phyloP scores from a whole-genome alignment of 495 filamentous ascomycete genomes.

The Parmelia sp. region DNA sequence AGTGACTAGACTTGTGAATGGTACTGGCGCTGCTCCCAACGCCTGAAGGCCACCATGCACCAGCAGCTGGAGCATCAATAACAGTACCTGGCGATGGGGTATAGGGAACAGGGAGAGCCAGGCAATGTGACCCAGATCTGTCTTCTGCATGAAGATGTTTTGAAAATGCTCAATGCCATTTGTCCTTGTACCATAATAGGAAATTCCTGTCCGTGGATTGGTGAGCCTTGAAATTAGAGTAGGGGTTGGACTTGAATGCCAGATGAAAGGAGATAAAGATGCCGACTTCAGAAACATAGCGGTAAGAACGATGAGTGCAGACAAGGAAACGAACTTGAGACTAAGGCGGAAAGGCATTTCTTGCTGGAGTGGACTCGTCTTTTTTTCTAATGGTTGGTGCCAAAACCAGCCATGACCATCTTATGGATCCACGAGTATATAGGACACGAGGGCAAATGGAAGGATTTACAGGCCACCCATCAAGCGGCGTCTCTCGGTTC shows the following conservation, averaged over 20 bases:
- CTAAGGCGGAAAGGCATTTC: neutral
- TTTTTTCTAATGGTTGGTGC: neutral
- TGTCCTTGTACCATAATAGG: too few species aligned
- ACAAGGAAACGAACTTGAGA: neutral
- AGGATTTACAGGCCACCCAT: neutral
- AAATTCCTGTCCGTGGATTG: too few species aligned
- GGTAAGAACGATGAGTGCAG: neutral
- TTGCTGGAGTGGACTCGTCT: neutral
- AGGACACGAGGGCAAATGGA: too few species aligned
- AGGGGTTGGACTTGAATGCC: too few species aligned
- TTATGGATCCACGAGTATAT: neutral
- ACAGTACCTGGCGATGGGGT: conserved; percentile 28
- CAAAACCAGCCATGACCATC: neutral
- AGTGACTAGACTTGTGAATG: conserved; percentile 31
- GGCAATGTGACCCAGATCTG: too few species aligned
- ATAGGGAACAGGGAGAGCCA: too few species aligned
- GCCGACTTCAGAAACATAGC: conserved; percentile 6
- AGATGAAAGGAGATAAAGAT: neutral
- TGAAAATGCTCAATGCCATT: too few species aligned
- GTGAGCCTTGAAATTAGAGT: too few species aligned
- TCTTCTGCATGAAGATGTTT: too few species aligned
- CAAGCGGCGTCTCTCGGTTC: neutral
- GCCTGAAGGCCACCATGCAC: conserved; percentile 40
- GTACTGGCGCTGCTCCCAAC: conserved; percentile 27
- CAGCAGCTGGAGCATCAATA: conserved; percentile 36